A percentile compares a stretch with the other conserved stretches of the same genome.
Conservation (phyloP, 1,139 yeast species). For the Candida sp. region DNA sequence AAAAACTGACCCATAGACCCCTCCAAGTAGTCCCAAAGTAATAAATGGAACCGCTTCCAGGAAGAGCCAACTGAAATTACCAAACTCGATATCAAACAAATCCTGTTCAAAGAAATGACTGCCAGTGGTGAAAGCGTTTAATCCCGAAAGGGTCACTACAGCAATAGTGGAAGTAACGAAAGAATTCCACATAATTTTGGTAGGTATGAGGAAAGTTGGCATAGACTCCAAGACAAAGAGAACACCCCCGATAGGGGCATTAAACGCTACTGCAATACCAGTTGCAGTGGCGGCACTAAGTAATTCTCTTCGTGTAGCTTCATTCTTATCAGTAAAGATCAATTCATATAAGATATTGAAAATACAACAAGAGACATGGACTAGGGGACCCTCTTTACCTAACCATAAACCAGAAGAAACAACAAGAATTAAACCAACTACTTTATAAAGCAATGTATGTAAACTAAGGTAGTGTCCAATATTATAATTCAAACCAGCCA, state of each 20-base stretch:
- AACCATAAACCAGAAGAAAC: slow-evolving; percentile 86
- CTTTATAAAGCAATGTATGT: slow-evolving; percentile 46
- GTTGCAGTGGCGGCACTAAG: slow-evolving; percentile 88
- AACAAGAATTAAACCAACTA: slow-evolving; percentile 54
- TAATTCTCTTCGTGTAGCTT: slow-evolving; percentile 58
- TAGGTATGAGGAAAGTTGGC: slow-evolving; percentile 60
- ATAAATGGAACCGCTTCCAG: slow-evolving; percentile 70
- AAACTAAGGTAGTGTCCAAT: slow-evolving; percentile 44
- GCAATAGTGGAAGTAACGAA: slow-evolving; percentile 76
- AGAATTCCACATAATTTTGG: slow-evolving; percentile 74
- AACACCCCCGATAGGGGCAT: slow-evolving; percentile 95
- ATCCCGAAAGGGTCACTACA: slow-evolving; percentile 58
- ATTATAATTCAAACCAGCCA: slow-evolving; percentile 55
- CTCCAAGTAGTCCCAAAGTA: slow-evolving; percentile 66
- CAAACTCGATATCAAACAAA: slow-evolving; percentile 59
- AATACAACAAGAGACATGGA: slow-evolving; percentile 77
- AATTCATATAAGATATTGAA: slow-evolving; percentile 29
- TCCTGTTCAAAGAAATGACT: slow-evolving; percentile 51
- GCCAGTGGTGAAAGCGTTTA: slow-evolving; percentile 56
- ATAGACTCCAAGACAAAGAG: slow-evolving; percentile 77
- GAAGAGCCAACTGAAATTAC: slow-evolving; percentile 71
- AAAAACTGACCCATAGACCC: slow-evolving; percentile 58
- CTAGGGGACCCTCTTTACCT: slow-evolving; percentile 94
- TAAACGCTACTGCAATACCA: slow-evolving; percentile 92
- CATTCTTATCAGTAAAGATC: slow-evolving; percentile 43